Conservation (phyloP, 108 stramenopile species). For the Chaetoceros tenuissimus region DNA sequence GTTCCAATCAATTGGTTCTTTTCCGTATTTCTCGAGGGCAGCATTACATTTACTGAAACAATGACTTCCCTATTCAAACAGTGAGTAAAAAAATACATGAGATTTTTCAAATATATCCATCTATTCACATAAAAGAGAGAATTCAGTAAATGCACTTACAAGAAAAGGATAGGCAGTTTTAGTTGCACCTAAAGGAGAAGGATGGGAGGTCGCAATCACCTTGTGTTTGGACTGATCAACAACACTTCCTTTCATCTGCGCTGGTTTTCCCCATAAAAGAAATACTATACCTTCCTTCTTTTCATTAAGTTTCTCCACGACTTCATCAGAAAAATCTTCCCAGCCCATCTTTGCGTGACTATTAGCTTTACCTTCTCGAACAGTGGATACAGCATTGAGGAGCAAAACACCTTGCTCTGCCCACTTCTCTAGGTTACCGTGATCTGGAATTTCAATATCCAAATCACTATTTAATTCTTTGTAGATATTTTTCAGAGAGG, state of each 20-base stretch:
- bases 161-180: conserved; percentile 76
- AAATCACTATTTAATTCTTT: conserved; percentile 67
- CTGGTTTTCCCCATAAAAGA: conserved; percentile 97
- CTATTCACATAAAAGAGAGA: too few species aligned
- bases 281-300: conserved; percentile 78
- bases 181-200: conserved; percentile 66
- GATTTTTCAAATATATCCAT: neutral
- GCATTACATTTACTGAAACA: conserved; percentile 70
- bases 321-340: conserved; percentile 92
- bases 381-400: conserved; percentile 94
- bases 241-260: conserved; percentile 54
- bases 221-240: conserved; percentile 16
- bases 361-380: conserved; percentile 74
- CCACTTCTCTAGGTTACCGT: conserved; percentile 77
- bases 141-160: neutral
- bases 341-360: conserved; percentile 93
- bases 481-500: conserved; percentile 91
- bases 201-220: conserved; percentile 56
- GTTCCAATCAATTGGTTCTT: conserved; percentile 74
- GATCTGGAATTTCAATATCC: conserved; percentile 31
- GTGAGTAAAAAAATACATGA: neutral
- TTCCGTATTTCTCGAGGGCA: conserved; percentile 39
- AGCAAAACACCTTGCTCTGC: conserved; percentile 93
- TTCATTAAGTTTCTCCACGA: conserved; percentile 31
- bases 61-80: conserved; percentile 21